Evolutionary conservation across 768 basidiomycete species (phyloP), one percentile per base, ranked within the genome.

Genomic region (Rickenella mellea): DNA sequence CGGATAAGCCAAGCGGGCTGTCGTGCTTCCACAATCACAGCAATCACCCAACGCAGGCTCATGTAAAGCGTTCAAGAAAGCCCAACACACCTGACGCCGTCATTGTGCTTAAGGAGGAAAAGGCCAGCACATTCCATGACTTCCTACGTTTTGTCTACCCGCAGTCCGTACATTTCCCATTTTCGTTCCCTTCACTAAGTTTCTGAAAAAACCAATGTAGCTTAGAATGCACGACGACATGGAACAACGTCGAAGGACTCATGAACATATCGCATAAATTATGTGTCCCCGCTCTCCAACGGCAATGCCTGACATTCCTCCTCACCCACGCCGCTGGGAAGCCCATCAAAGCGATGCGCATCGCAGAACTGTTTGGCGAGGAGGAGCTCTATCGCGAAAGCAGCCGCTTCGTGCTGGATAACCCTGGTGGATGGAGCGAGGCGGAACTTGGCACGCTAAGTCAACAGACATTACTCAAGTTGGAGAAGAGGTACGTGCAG

Each of bases 131-230:
- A 9, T 93, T 96, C 58, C 91, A 94, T 45, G 92, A 94, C 60
- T 91, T 94, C 57, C 73, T 96, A 45, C 88, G 86, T 65, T 93
- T 82, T 57, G 78, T 92, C 40, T 94, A 96, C 59, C 92, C 92
- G 15, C 86, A 93, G 90, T n/a, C n/a, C n/a, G n/a, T 91, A 61
- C 54, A 83, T 63, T 27, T 2, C 29, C 12, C 7, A 20, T 10
- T 41, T 27, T 7, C 35, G 4, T 36, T 36, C 12, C 19, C 4
- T 10, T 36, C 41, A 1, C 10, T 44, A 41, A 11, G 29, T 31
- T 27, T 37, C 28, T 47, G 39, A 27, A 37, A 27, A 37, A 46
- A 7, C 51, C 39, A 26, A 39, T 28, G 29, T 19, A 87, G 84
- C 49, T 69, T 93, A 42, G 85, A 91, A 49, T 94, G 91, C 63